A percentile compares a stretch with the other conserved stretches of the same genome.
Conservation (phyloP, 768 basidiomycete genomes). For the Cystobasidium onofrii region DNA sequence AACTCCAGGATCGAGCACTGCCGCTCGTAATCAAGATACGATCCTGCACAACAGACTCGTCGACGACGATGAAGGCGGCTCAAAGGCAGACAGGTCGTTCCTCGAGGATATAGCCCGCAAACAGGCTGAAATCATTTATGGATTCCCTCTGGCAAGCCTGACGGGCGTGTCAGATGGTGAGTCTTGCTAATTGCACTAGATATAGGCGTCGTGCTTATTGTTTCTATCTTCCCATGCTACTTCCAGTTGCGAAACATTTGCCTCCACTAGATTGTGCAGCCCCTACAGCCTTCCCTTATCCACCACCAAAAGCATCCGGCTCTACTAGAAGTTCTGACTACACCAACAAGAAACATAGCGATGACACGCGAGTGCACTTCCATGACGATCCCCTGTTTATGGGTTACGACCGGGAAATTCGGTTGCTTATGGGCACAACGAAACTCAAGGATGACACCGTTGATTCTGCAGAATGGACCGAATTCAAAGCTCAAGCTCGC, state of each 20-base stretch:
- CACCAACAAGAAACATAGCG: not conserved
- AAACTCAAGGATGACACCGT: not conserved
- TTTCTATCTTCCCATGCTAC: not conserved
- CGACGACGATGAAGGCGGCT: not conserved
- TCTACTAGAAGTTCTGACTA: not conserved
- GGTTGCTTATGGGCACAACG: not conserved
- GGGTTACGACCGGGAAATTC: not conserved
- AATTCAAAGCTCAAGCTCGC: not conserved
- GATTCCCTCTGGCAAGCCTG: conserved; percentile 23
- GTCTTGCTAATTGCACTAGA: not conserved
- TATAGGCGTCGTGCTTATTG: not conserved
- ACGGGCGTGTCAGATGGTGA: not conserved
- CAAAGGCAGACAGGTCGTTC: not conserved
- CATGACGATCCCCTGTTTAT: not conserved
- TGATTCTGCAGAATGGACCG: not conserved
- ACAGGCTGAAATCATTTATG: conserved; percentile 18
- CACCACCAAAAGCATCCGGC: not conserved
- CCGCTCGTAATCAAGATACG: not conserved
- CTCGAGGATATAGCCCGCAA: conserved; percentile 17
- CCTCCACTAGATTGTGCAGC: not conserved
- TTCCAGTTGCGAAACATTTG: not conserved
- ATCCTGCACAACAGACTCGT: not conserved
- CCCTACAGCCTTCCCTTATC: not conserved
- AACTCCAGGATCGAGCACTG: not conserved
- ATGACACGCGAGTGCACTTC: not conserved